Conservation (phyloP, 2,329 filamentous ascomycete species). For the Leptographium wingfieldii region DNA sequence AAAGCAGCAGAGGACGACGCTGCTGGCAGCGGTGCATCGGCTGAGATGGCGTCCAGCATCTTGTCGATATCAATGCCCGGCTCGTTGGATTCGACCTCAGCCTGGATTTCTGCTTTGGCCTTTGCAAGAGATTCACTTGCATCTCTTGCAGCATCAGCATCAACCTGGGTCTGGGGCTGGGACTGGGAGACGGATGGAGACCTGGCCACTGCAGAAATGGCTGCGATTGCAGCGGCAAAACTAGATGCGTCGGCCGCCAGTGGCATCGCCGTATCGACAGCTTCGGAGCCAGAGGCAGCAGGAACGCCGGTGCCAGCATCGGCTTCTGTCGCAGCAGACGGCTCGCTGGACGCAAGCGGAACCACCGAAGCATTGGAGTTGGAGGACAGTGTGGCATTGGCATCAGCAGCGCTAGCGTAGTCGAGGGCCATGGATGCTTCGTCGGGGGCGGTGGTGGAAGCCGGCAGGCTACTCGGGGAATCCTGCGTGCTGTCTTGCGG, state of each 20-base stretch:
- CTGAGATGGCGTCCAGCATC: conserved; percentile 23
- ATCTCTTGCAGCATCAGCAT: not conserved
- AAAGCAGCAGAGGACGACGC: conserved; percentile 6
- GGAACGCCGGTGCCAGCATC: not conserved
- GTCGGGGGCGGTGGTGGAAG: not conserved
- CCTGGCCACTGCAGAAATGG: not conserved
- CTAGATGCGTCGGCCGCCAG: not conserved
- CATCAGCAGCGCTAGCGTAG: not conserved
- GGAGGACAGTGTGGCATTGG: not conserved
- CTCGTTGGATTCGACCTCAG: conserved; percentile 6
- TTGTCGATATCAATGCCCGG: conserved; percentile 21
- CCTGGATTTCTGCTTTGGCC: not conserved
- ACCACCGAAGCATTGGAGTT: not conserved
- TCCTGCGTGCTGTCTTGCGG: not conserved
- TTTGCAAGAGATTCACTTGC: not conserved
- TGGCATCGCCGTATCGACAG: not conserved
- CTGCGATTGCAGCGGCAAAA: not conserved
- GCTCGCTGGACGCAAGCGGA: not conserved
- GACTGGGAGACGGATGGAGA: not conserved
- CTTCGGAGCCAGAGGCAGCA: not conserved
- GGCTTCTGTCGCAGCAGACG: not conserved
- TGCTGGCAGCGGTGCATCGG: conserved; percentile 12
- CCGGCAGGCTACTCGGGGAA: not conserved
- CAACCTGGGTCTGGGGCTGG: not conserved
- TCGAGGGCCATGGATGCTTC: not conserved